Evolutionary conservation across 345 rosid species (phyloP).

Genomic region (Eutrema yunnanense): DNA sequence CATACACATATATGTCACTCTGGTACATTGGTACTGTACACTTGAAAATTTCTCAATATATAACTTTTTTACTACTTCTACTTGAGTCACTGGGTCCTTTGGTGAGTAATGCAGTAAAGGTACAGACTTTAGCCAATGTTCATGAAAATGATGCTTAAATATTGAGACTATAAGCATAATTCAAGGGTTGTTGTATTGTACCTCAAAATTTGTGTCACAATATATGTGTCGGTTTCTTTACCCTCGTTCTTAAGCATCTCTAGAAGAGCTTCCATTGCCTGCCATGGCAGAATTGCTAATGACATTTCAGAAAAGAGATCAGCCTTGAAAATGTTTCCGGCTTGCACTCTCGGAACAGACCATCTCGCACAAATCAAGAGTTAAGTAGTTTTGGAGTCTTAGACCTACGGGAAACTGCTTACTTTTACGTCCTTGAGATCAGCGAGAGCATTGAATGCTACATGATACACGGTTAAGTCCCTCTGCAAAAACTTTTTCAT

Average conservation of each 20-base stretch:
- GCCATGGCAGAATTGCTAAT: not conserved
- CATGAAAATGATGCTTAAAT: not conserved
- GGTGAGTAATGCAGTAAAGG: too few species aligned
- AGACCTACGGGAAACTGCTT: not conserved
- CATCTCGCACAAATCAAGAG: too few species aligned
- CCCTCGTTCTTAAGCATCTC: not conserved
- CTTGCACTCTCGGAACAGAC: not conserved
- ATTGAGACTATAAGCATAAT: too few species aligned
- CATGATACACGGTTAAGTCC: not conserved
- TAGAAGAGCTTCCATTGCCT: not conserved
- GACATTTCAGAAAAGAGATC: not conserved
- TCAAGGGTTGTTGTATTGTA: not conserved
- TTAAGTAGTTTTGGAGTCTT: too few species aligned
- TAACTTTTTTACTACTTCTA: too few species aligned
- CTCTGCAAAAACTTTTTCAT: not conserved
- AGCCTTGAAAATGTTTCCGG: not conserved
- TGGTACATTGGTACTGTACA: not conserved
- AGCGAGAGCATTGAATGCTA: not conserved
- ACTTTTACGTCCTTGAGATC: not conserved
- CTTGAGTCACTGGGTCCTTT: not conserved
- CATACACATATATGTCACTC: not conserved
- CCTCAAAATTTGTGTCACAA: not conserved
- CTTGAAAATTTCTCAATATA: not conserved
- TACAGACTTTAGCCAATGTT: not conserved
- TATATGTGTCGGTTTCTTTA: not conserved